phyloP scores from a whole-genome alignment of 2,329 filamentous ascomycete species.

The Sclerotinia nivalis region DNA sequence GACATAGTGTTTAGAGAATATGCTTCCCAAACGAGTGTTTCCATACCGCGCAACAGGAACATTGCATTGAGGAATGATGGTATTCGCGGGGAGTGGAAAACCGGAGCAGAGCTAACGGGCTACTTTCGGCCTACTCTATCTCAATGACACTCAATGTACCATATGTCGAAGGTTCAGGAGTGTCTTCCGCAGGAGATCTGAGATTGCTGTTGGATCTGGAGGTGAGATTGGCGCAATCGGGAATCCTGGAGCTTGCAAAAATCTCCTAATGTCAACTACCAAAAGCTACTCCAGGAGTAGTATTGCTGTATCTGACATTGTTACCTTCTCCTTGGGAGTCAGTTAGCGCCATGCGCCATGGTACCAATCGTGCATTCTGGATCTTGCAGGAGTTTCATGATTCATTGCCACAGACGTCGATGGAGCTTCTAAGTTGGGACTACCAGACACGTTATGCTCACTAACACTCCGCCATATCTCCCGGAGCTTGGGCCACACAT shows the following conservation, averaged over 20 bases:
- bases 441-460: conserved; percentile 3
- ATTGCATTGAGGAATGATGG: conserved; percentile 6
- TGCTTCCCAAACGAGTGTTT: conserved; percentile 3
- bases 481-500: conserved; percentile 11
- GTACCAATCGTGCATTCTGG: conserved; percentile 2
- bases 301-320: conserved; percentile 10
- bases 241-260: conserved; percentile 15
- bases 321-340: conserved; percentile 1
- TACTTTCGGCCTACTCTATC: conserved; percentile 13
- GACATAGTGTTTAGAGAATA: not conserved
- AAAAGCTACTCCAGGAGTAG: conserved; percentile 12
- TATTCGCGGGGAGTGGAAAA: not conserved
- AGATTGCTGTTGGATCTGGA: not conserved
- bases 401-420: conserved; percentile 4
- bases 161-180: not conserved
- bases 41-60: conserved; percentile 3
- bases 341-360: not conserved
- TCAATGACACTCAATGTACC: not conserved
- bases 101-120: conserved; percentile 12
- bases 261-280: conserved; percentile 8
- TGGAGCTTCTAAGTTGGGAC: conserved; percentile 13
- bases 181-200: not conserved
- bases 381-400: conserved; percentile 10
- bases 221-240: not conserved
- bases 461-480: conserved; percentile 4